Evolutionary conservation across 2,329 filamentous ascomycete genomes (phyloP), one percentile per base, ranked within the genome.

Genomic region (Aspergillus sp.): DNA sequence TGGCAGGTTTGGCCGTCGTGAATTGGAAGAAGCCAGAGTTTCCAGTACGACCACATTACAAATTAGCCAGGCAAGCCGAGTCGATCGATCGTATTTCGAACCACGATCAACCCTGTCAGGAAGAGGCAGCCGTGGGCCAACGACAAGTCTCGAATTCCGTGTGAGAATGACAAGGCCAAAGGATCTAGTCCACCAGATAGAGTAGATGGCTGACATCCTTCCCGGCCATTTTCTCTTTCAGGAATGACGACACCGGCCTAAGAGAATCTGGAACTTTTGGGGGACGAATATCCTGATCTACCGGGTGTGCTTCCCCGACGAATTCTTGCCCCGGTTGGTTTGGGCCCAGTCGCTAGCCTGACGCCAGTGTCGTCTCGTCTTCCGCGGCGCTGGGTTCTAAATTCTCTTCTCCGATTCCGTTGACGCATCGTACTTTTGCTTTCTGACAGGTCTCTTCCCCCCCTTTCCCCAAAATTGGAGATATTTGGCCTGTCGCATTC

Each of bases 271-370:
- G 59, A 60, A 64, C 58, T 57, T 63, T 58, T 59, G 49, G 20
- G 47, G 54, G 36, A 49, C 62, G 46, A 54, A 59, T 58, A 39
- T 54, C 45, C 56, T 63, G 65, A 67, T 67, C 65, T 67, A 61
- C 67, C 65, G 65, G 67, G 55, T 56, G 18, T 47, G 46, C 16
- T 64, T 65, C 64, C 65, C 61, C 63, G 65, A 31, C 56, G 52
- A 52, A 56, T 59, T 59, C 49, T 52, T 49, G 54, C 58, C 39
- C 58, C 52, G 57, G 59, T 58, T 53, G 54, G 56, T 55, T 58
- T 60, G 52, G 54, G 54, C 46, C 46, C 52, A 49, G n/a, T 52
- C 36, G 52, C 51, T 66, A 57, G 63, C 52, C 56, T 54, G 49
- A 45, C 32, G 29, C 53, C 61, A 51, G 55, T 49, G 31, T 57